A percentile compares a stretch with the other conserved stretches of the same genome.
Conservation (phyloP, 768 basidiomycete species). For the Leccinum olivaceopallidum region DNA sequence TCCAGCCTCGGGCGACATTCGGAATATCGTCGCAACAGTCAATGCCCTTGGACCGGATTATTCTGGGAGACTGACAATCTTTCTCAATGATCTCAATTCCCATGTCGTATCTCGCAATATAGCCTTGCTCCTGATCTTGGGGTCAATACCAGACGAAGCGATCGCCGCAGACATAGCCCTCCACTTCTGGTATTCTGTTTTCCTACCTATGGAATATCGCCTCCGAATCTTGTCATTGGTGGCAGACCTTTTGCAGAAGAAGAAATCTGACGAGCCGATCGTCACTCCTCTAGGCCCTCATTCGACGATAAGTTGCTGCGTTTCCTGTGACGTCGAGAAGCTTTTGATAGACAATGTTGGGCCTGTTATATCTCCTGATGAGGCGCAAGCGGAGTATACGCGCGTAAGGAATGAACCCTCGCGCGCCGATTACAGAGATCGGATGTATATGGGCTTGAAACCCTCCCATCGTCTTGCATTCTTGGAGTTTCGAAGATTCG, state of each 20-base stretch:
- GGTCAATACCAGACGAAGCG: conserved; percentile 30
- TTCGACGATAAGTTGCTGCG: conserved; percentile 20
- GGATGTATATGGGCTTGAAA: conserved; percentile 39
- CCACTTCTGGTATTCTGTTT: conserved; percentile 51
- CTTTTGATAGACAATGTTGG: conserved; percentile 20
- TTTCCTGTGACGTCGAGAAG: conserved; percentile 5
- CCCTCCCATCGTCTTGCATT: conserved; percentile 48
- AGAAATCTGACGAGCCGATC: conserved; percentile 2
- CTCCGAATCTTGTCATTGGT: conserved; percentile 23
- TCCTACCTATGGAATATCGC: conserved; percentile 38
- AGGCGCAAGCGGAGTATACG: conserved; percentile 35
- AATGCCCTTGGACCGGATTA: conserved; percentile 44
- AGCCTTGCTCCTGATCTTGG: conserved; percentile 43
- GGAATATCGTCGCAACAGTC: conserved; percentile 43
- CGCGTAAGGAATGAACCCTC: conserved; percentile 37
- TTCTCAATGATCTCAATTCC: conserved; percentile 43
- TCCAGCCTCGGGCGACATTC: conserved; percentile 51
- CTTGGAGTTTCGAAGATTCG: conserved; percentile 39
- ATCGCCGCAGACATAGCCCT: conserved; percentile 45
- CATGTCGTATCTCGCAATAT: conserved; percentile 41
- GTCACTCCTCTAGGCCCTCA: conserved; percentile 10
- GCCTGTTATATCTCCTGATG: conserved; percentile 18
- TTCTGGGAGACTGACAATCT: conserved; percentile 38
- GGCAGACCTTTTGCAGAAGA: conserved; percentile 16
- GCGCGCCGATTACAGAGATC: conserved; percentile 43